Evolutionary conservation across 805 yeast species (phyloP), one percentile per base, ranked within the genome.

Genomic region (Kodamaea kakaduensis): DNA sequence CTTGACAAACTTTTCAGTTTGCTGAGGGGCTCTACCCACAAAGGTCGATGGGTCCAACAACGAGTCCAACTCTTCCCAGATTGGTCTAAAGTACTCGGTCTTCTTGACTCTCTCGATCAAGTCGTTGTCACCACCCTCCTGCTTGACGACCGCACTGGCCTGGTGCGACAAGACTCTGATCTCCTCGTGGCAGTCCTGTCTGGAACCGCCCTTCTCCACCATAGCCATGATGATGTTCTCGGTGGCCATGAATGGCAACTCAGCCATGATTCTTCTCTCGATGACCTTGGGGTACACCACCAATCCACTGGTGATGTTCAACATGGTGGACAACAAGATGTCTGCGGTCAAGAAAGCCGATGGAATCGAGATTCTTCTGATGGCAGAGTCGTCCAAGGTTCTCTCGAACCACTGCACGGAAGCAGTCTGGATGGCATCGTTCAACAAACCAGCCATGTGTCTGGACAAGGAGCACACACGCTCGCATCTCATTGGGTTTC

Each of bases 361-460:
- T 32, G 98, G 98, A 45, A 93, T 71, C 16, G 96, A 84, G 52
- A 93, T 93, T 72, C 98, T 82, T 71, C 98, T 84, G 55, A 90
- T 90, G 35, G 98, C 98, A 39, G 95, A 84, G 65, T 93, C 98
- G 65, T 93, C 98, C 56, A 93, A 75, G 22, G 98, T 93, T 71
- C 98, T 85, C 73, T 93, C 98, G 59, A 93, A 93, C 98, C 98
- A 93, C 70, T 93, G 98, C 34, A 93, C 97, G 22, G 96, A 83
- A 6, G 97, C 94, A 32, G 98, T 93, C 67, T 87, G 93, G 51
- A 90, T 84, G 36, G 96, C 94, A 64, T 93, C 97, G 56, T 74
- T 87, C 68, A 83, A 84, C 50, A 88, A 70, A 12, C 95, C 83
- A 46, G 96, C 95, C 64, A 93, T 64, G 63, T 90, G 97, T 71